Conservation (phyloP, 2,329 filamentous ascomycete genomes). For the Trichophyton verrucosum region DNA sequence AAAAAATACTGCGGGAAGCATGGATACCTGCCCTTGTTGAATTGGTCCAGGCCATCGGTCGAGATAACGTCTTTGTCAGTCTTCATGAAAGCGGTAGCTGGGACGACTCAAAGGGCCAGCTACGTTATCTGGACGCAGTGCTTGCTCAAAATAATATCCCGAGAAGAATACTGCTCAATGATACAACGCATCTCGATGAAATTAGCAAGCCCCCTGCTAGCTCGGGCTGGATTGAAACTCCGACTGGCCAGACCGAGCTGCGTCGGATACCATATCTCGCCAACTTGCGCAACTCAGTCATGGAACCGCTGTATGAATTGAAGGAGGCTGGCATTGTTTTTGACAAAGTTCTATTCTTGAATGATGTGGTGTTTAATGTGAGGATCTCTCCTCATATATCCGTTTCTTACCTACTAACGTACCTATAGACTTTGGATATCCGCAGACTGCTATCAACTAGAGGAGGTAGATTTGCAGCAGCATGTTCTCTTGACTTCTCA, state of each 20-base stretch:
- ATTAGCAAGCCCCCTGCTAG: slow-evolving; percentile 34
- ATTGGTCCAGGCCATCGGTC: slow-evolving; percentile 45
- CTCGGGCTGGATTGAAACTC: slow-evolving; percentile 54
- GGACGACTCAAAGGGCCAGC: slow-evolving; percentile 53
- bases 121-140: slow-evolving; percentile 44
- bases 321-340: slow-evolving; percentile 37
- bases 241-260: slow-evolving; percentile 42
- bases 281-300: slow-evolving; percentile 49
- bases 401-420: slow-evolving; percentile 1
- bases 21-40: slow-evolving; percentile 52
- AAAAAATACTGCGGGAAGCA: slow-evolving; percentile 44
- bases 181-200: slow-evolving; percentile 47
- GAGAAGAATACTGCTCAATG: slow-evolving; percentile 46
- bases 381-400: background rate
- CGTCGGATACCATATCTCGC: slow-evolving; percentile 59
- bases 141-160: slow-evolving; percentile 43
- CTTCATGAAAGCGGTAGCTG: slow-evolving; percentile 58
- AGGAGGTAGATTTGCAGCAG: slow-evolving; percentile 48
- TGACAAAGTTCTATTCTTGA: slow-evolving; percentile 48
- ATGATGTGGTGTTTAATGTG: slow-evolving; percentile 36
- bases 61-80: slow-evolving; percentile 54
- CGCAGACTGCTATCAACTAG: slow-evolving; percentile 48
- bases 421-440: slow-evolving; percentile 41
- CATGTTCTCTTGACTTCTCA: slow-evolving; percentile 59
- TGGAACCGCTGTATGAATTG: slow-evolving; percentile 44